Evolutionary conservation across 106 monocot species (phyloP).

Genomic region (Vanilla planifolia): DNA sequence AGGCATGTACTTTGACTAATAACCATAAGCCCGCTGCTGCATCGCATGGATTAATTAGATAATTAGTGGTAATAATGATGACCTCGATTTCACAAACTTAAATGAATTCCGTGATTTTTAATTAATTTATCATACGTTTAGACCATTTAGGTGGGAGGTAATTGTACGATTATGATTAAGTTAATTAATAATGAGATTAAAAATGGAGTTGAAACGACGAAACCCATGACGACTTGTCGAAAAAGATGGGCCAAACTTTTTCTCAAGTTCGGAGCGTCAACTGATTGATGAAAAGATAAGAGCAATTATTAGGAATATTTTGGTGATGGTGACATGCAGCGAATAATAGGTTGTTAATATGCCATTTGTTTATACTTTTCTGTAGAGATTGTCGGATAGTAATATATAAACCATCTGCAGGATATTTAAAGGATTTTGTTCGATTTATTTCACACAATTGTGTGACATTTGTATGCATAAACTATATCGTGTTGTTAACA

Average conservation of each 20-base stretch:
- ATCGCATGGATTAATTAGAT: background rate
- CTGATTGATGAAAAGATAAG: background rate
- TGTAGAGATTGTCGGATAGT: too few relatives aligned
- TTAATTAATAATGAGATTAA: background rate
- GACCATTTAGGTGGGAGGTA: background rate
- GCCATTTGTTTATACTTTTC: too few relatives aligned
- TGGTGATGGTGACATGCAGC: background rate
- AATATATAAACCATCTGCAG: too few relatives aligned
- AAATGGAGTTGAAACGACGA: conserved; percentile 1
- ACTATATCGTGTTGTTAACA: too few relatives aligned
- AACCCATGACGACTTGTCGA: background rate
- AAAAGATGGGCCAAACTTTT: background rate
- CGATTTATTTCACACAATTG: too few relatives aligned
- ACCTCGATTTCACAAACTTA: too few relatives aligned
- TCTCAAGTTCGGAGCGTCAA: background rate
- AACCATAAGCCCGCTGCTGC: too few relatives aligned
- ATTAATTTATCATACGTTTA: background rate
- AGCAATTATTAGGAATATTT: background rate
- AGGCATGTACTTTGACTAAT: background rate
- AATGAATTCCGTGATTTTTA: background rate
- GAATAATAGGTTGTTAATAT: too few relatives aligned
- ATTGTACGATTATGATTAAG: background rate
- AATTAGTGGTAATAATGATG: background rate
- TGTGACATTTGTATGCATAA: too few relatives aligned
- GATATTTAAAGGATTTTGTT: too few relatives aligned